These are phyloP conservation scores for Spinacia oleracea DNA, from an alignment of 179 eudicot species.

Conservation along the genomic window DNA sequence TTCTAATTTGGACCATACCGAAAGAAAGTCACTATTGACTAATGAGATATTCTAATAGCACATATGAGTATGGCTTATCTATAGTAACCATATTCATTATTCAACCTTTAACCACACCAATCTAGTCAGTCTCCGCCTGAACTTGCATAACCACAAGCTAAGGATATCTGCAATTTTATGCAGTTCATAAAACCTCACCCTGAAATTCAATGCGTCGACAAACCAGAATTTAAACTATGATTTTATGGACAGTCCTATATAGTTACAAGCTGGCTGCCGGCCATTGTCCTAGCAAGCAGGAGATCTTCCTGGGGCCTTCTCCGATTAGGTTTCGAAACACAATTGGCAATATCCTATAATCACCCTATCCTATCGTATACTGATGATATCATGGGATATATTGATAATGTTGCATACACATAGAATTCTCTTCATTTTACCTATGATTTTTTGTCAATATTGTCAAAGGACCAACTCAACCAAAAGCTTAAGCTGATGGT, in stretches of 20 bases:
- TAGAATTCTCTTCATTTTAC: background rate
- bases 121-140: background rate
- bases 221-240: background rate
- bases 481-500: too few species aligned
- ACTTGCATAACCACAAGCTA: background rate
- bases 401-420: background rate
- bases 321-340: background rate
- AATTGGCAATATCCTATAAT: background rate
- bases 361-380: background rate
- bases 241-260: background rate
- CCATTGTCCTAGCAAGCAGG: background rate
- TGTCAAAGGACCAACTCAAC: too few species aligned
- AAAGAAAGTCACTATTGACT: background rate
- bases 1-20: background rate
- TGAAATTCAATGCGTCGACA: too few species aligned
- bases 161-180: background rate
- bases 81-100: background rate
- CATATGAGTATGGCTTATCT: constrained; percentile 1
- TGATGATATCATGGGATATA: background rate
- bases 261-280: background rate
- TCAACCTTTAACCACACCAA: background rate
- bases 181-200: background rate
- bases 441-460: too few species aligned
- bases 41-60: background rate
- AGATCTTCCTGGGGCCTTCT: background rate